A percentile compares a stretch with the other conserved stretches of the same genome.
Evolutionary conservation across 2,329 filamentous ascomycete species (phyloP).

Genomic region (Cercospora berteroae): DNA sequence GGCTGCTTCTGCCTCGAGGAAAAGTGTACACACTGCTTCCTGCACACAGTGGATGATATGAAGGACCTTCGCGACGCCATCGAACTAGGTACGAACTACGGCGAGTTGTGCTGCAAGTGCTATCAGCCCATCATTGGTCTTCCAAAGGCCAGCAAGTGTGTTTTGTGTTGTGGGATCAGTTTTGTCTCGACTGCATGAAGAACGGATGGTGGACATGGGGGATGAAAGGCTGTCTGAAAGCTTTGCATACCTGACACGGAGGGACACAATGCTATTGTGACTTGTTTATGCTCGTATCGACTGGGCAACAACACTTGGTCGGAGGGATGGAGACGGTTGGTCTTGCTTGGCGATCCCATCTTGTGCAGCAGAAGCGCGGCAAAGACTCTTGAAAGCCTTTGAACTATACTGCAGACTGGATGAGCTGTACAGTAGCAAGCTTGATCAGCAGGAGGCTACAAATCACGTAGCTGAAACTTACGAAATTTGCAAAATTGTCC

Average conservation of each 20-base stretch:
- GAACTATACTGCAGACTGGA: neutral
- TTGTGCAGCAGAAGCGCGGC: neutral
- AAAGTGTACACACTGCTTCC: neutral
- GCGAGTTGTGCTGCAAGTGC: neutral
- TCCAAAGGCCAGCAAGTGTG: neutral
- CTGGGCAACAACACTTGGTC: neutral
- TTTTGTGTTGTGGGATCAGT: neutral
- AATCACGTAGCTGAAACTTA: neutral
- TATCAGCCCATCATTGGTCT: neutral
- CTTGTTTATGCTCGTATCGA: neutral
- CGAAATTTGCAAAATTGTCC: neutral
- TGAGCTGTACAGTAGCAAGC: neutral
- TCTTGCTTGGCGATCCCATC: neutral
- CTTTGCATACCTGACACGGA: neutral
- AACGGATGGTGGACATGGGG: neutral
- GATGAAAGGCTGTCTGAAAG: neutral
- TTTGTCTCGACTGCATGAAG: neutral
- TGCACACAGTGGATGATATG: neutral
- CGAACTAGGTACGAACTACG: neutral
- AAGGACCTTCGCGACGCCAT: neutral
- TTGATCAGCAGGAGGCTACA: neutral
- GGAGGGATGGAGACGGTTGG: neutral
- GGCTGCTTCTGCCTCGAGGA: neutral
- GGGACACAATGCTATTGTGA: neutral
- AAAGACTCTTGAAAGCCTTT: neutral